Percentiles rank a stretch among this genome's conserved stretches.
Evolutionary conservation across 768 basidiomycete genomes (phyloP).

Genomic region (Leccinum fibrillosum): DNA sequence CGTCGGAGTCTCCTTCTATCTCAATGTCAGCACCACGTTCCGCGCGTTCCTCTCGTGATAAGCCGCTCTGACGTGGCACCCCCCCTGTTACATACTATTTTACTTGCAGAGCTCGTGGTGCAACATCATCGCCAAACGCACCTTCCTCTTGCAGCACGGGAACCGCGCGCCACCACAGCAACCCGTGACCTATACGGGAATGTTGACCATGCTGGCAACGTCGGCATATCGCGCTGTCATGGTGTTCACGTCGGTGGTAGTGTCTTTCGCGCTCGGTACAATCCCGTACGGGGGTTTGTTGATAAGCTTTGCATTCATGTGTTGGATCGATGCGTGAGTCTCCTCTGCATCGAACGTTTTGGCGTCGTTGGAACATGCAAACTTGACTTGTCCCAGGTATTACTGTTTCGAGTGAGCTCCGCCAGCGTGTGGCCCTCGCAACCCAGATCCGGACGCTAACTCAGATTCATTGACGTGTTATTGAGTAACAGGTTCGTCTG

Average conservation of each 20-base stretch:
- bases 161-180: slow-evolving; percentile 49
- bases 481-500: slow-evolving; percentile 59
- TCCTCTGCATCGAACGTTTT: neutral
- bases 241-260: slow-evolving; percentile 69
- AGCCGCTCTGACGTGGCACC: slow-evolving; percentile 12
- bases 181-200: slow-evolving; percentile 60
- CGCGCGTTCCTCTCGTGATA: slow-evolving; percentile 4
- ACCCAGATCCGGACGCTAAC: neutral
- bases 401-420: slow-evolving; percentile 81
- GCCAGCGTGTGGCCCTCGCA: slow-evolving; percentile 1
- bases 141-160: slow-evolving; percentile 71
- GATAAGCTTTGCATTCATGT: slow-evolving; percentile 68
- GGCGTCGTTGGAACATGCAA: neutral
- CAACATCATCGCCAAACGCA: slow-evolving; percentile 68
- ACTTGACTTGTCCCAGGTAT: slow-evolving; percentile 48
- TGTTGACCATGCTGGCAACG: slow-evolving; percentile 72
- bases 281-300: slow-evolving; percentile 64
- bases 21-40: slow-evolving; percentile 58
- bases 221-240: slow-evolving; percentile 82
- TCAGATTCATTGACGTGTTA: slow-evolving; percentile 12
- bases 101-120: slow-evolving; percentile 69
- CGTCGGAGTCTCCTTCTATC: slow-evolving; percentile 70
- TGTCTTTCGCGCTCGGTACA: slow-evolving; percentile 61
- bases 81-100: neutral
- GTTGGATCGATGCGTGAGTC: slow-evolving; percentile 86